phyloP scores from a whole-genome alignment of 352 stramenopile species.

The Globisporangium uncinulatum region DNA sequence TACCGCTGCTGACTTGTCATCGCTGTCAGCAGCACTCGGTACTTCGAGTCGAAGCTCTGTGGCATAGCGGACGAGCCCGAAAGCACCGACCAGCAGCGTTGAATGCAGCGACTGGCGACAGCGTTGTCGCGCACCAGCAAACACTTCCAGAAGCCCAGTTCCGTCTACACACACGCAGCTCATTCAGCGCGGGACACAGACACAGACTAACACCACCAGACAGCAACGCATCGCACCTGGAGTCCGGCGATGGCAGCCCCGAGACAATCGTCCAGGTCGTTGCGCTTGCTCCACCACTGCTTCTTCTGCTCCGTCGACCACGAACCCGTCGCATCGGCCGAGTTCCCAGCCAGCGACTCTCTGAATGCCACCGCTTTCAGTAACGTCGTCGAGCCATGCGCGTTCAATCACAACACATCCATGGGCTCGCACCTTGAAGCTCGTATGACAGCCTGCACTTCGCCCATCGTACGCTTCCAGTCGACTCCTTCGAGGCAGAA shows the following conservation, averaged over 20 bases:
- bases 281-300: slow-evolving; percentile 70
- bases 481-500: slow-evolving; percentile 38
- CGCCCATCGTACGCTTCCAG: slow-evolving; percentile 34
- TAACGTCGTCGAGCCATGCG: neutral
- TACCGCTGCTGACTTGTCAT: slow-evolving; percentile 24
- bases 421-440: slow-evolving; percentile 39
- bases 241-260: slow-evolving; percentile 29
- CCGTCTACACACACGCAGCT: slow-evolving; percentile 14
- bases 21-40: slow-evolving; percentile 23
- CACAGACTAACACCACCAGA: neutral
- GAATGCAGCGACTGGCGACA: slow-evolving; percentile 7
- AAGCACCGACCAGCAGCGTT: slow-evolving; percentile 30
- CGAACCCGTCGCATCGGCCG: slow-evolving; percentile 35
- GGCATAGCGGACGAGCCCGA: slow-evolving; percentile 10
- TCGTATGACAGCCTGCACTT: slow-evolving; percentile 46
- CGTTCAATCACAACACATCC: neutral
- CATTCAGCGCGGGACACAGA: slow-evolving; percentile 1
- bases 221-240: slow-evolving; percentile 30
- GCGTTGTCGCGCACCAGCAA: slow-evolving; percentile 28
- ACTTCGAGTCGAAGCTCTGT: slow-evolving; percentile 8
- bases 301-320: slow-evolving; percentile 65
- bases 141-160: slow-evolving; percentile 52
- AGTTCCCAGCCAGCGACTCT: slow-evolving; percentile 52
- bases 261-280: slow-evolving; percentile 48
- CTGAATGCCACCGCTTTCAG: slow-evolving; percentile 16